phyloP scores from a whole-genome alignment of 352 stramenopile species.

The Paralagenidium karlingii region DNA sequence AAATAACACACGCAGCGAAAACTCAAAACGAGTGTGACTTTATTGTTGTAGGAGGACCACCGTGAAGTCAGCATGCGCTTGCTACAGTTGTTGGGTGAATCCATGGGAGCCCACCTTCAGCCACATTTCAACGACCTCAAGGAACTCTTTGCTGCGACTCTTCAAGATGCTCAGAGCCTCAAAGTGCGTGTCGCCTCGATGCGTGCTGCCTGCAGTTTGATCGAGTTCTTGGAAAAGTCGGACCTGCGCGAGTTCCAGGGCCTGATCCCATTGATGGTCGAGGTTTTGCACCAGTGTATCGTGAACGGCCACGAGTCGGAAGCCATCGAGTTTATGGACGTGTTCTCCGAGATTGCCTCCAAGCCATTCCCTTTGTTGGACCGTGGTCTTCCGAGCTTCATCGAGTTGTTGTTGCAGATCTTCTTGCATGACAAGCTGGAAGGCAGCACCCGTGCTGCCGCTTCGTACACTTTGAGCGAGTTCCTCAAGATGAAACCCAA shows the following conservation, averaged over 20 bases:
- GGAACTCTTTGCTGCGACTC: constrained; percentile 42
- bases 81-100: constrained; percentile 88
- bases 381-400: constrained; percentile 64
- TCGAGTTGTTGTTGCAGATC: constrained; percentile 75
- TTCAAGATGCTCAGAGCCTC: constrained; percentile 72
- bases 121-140: constrained; percentile 77
- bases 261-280: constrained; percentile 72
- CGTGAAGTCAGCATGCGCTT: constrained; percentile 90
- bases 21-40: no score
- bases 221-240: constrained; percentile 72
- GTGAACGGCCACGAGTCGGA: constrained; percentile 58
- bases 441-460: constrained; percentile 60
- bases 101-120: constrained; percentile 79
- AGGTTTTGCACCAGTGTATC: constrained; percentile 78
- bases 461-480: constrained; percentile 71
- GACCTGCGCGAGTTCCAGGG: constrained; percentile 59
- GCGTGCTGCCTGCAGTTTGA: constrained; percentile 59
- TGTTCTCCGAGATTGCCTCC: constrained; percentile 77
- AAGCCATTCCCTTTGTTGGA: constrained; percentile 78
- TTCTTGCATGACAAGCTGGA: constrained; percentile 65
- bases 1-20: no score
- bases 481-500: constrained; percentile 86
- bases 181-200: constrained; percentile 75
- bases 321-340: constrained; percentile 79
- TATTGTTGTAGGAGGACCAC: constrained; percentile 34